Base-by-base conservation (phyloP, 139 green algal genomes). In the Micractinium sp. region DNA sequence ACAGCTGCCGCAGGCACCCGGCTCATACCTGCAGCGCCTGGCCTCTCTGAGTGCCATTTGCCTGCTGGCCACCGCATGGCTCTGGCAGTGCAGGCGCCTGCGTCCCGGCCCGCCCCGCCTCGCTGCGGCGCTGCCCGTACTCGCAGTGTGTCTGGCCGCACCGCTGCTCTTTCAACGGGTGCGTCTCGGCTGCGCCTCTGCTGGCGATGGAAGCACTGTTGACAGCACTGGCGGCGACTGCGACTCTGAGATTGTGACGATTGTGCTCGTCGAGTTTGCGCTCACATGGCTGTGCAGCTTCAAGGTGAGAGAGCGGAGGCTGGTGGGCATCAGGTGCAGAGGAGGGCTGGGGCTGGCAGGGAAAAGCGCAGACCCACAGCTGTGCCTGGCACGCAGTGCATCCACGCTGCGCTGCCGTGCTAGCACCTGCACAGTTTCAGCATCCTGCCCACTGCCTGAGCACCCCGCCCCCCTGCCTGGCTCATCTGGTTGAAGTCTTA, bases 201-300 rank as follows among this genome's bases (percentile, higher is more conserved):
- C 71, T 0, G 35, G 36, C 31, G 29, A 77, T 38, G 16, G 33
- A 1, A 77, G 20, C 31, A 36, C 71, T n/a, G 71, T 33, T 77
- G 71, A 71, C 63, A 71, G 78, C 29, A 84, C 36, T 33, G 33
- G 33, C 14, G 74, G 3, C 14, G 16, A 36, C 0, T 15, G 2
- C n/a, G 33, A 47, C 13, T n/a, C 38, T 33, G 88, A 93, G 35
- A 41, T 93, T 23, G 31, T 91, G 23, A 90, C 82, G 0, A 75
- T 67, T 14, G 39, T 86, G 9, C 25, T 90, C 5, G 19, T 82
- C 1, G 67, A 81, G 20, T 91, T 94, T 47, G 77, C 86, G 0
- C 61, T 92, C 22, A 74, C 74, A 0, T 94, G 91, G 91, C 76
- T 94, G 38, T 36, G 31, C 31, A 88, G 41, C 60, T 94, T 91